phyloP scores from a whole-genome alignment of 176 grass and related monocot genomes.

The Carex cristatella region DNA sequence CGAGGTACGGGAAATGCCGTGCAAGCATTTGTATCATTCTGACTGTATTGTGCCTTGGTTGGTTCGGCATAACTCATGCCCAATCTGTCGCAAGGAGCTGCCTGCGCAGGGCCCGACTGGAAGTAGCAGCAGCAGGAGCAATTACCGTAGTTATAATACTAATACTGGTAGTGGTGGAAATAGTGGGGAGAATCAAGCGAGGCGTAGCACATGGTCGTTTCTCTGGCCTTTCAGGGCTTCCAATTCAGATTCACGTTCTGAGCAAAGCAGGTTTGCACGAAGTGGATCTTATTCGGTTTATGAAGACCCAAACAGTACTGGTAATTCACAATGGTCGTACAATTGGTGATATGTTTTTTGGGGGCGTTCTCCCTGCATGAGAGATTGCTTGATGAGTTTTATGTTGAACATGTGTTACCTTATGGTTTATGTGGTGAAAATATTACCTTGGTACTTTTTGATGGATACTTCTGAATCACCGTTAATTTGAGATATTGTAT shows the following conservation, averaged over 20 bases:
- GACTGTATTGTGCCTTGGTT: conserved; percentile 91
- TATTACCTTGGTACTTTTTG: neutral
- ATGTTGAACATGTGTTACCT: neutral
- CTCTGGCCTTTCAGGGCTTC: conserved; percentile 53
- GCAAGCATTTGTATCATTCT: conserved; percentile 83
- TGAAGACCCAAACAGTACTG: conserved; percentile 37
- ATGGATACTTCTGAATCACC: neutral
- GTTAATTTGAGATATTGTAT: neutral
- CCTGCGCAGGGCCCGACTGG: conserved; percentile 23
- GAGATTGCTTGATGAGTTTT: neutral
- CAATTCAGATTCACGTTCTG: conserved; percentile 20
- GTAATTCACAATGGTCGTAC: conserved; percentile 50
- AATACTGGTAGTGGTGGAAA: conserved; percentile 1
- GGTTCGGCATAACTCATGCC: conserved; percentile 87
- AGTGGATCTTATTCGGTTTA: conserved; percentile 34
- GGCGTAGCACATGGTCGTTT: conserved; percentile 33
- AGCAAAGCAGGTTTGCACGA: conserved; percentile 16
- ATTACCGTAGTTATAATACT: neutral
- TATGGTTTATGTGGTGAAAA: neutral
- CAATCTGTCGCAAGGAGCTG: conserved; percentile 73
- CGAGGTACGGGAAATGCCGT: conserved; percentile 80
- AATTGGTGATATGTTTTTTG: conserved; percentile 23
- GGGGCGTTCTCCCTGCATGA: neutral
- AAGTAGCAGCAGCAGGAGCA: conserved; percentile 1
- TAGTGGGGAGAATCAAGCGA: conserved; percentile 21